Conservation (phyloP, 257 asterid genomes). For the Capsicum rhomboideum region DNA sequence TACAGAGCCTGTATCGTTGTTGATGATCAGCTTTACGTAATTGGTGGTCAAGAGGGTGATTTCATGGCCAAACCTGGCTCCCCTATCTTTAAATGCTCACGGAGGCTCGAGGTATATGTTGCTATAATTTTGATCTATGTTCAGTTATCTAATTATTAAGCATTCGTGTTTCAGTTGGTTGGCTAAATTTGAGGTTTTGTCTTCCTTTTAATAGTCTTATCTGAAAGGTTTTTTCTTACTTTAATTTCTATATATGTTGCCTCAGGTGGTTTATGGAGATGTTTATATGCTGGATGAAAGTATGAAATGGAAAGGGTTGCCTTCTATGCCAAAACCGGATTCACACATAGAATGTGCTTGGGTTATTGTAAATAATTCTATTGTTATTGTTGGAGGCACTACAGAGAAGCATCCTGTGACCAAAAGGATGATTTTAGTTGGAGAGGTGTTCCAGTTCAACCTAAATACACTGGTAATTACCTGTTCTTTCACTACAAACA, state of each 20-base stretch:
- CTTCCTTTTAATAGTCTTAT: neutral
- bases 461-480: conserved; percentile 42
- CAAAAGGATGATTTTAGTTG: conserved; percentile 72
- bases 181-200: neutral
- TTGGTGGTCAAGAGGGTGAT: conserved; percentile 89
- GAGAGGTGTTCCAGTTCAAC: conserved; percentile 56
- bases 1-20: conserved; percentile 57
- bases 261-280: conserved; percentile 68
- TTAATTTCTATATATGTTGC: neutral
- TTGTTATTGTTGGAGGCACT: conserved; percentile 61
- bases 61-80: conserved; percentile 79
- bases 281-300: conserved; percentile 56
- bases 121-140: neutral
- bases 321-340: conserved; percentile 64
- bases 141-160: neutral
- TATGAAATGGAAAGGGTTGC: conserved; percentile 49
- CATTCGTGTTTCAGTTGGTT: neutral
- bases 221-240: neutral
- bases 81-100: conserved; percentile 67
- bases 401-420: conserved; percentile 64
- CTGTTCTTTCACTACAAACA: neutral
- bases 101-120: conserved; percentile 56
- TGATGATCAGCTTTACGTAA: conserved; percentile 49
- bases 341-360: conserved; percentile 69
- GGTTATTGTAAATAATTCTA: conserved; percentile 49